Conservation (phyloP, 2,329 filamentous ascomycete species). For the Neofusicoccum cordaticola region DNA sequence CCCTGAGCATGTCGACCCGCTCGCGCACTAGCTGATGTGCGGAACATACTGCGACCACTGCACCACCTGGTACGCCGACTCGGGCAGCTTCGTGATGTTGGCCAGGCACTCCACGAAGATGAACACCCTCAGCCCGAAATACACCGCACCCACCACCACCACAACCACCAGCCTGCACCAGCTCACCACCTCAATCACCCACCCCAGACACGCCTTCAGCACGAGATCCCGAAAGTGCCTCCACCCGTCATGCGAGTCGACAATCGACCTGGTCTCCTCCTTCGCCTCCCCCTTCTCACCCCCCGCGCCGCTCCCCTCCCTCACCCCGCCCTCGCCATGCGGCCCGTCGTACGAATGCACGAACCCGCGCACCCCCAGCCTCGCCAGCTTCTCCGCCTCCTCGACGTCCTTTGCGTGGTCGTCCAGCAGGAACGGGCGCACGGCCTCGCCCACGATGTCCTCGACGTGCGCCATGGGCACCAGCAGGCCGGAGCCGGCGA, state of each 20-base stretch:
- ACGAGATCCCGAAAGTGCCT: background rate
- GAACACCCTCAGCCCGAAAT: constrained; percentile 18
- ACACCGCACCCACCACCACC: constrained; percentile 21
- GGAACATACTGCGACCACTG: constrained; percentile 19
- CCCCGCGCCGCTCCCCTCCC: background rate
- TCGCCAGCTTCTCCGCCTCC: background rate
- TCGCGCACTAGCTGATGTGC: background rate
- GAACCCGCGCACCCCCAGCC: background rate
- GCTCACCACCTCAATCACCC: background rate
- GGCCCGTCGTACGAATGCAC: background rate
- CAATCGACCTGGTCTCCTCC: background rate
- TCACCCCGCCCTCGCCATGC: background rate
- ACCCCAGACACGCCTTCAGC: background rate
- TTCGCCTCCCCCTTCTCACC: background rate
- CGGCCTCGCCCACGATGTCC: background rate
- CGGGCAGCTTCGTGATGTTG: constrained; percentile 20
- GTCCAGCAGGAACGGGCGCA: constrained; percentile 24
- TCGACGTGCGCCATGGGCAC: background rate
- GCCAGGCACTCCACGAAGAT: constrained; percentile 25
- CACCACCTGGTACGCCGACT: constrained; percentile 21
- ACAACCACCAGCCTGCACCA: constrained; percentile 26
- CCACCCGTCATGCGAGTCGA: background rate
- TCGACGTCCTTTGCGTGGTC: background rate
- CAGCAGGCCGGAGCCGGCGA: constrained; percentile 18
- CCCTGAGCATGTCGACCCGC: too few relatives aligned